Base-by-base conservation (phyloP, 2,329 filamentous ascomycete species). In the Alternaria hordeiaustralica region DNA sequence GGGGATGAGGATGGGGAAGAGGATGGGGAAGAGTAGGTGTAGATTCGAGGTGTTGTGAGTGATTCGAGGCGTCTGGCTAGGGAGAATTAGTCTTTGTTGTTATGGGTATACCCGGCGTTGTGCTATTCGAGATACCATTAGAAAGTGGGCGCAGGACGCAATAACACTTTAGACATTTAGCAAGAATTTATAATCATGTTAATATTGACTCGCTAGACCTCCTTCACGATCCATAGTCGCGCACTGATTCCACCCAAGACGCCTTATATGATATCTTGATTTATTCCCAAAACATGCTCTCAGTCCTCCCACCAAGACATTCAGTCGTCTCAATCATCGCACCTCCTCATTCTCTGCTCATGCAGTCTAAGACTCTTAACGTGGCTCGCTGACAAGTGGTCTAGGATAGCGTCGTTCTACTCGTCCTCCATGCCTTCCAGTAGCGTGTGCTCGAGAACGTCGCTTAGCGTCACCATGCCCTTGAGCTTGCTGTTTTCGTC, bases 401-500 rank as follows among this genome's bases (percentile, higher is more conserved):
- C 23, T 41, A 43, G 47, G 50, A 58, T 59, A n/a, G 28, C 46
- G 18, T 59, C 30, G 30, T 61, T 63, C 62, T 70, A 71, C 54
- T 77, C 73, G 59, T 77, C 72, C 70, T 88, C 89, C 75, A 93
- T 90, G 56, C 92, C 92, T 71, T 93, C 87, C 21, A 97, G 85
- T 68, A 99, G 85, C 57, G 97, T 93, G 78, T 99, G 97, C 75
- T 97, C 94, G 70, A 99, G 87, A 70, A 99, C 97, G 81, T 99
- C 96, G 63, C 95, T 98, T 58, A 99, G 85, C 7, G 94, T 97
- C 64, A 99, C 89, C 59, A 99, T 89, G 50, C 96, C 96, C 78
- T 91, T 92, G 59, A 99, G 88, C 71, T 90, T 89, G 77, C 90
- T 93, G 56, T 94, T 88, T 69, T 97, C 94, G 79, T 99, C 94